A percentile compares a stretch with the other conserved stretches of the same genome.
Evolutionary conservation across 768 basidiomycete species (phyloP).

Genomic region (Galerina sulciceps): DNA sequence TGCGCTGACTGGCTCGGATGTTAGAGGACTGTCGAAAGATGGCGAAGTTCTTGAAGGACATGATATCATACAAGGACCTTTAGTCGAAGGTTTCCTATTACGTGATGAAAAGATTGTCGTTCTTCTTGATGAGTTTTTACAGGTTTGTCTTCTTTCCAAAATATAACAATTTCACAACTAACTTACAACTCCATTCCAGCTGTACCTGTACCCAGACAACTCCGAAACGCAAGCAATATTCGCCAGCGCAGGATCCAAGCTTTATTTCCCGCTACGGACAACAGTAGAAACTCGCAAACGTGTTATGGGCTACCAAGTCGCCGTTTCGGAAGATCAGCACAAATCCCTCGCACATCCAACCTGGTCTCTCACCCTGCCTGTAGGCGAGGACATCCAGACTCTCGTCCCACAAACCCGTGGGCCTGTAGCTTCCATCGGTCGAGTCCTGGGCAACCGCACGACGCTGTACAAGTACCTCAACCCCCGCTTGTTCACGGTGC

Average conservation of each 20-base stretch:
- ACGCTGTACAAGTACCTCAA: constrained; percentile 96
- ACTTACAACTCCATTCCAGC: constrained; percentile 37
- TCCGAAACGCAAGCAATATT: constrained; percentile 47
- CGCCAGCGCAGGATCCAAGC: constrained; percentile 40
- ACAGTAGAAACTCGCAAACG: constrained; percentile 43
- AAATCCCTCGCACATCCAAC: constrained; percentile 33
- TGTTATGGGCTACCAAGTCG: constrained; percentile 62
- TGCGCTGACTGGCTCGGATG: constrained; percentile 78
- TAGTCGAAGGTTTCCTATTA: constrained; percentile 63
- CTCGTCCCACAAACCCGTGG: constrained; percentile 52
- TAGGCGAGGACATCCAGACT: constrained; percentile 59
- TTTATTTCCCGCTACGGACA: constrained; percentile 63
- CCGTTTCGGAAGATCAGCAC: constrained; percentile 41
- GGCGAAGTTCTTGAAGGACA: constrained; percentile 55
- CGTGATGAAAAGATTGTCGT: constrained; percentile 55
- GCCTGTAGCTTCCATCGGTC: constrained; percentile 78
- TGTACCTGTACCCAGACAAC: constrained; percentile 71
- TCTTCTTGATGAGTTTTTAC: constrained; percentile 76
- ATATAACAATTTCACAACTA: neutral
- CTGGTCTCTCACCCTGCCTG: constrained; percentile 54
- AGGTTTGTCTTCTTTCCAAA: constrained; percentile 49
- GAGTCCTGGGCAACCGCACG: constrained; percentile 84
- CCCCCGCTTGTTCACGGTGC: constrained; percentile 70
- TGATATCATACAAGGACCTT: constrained; percentile 62
- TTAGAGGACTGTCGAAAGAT: constrained; percentile 31